Conservation (phyloP, 1,284 basidiomycete species). For the Papiliotrema fonsecae region DNA sequence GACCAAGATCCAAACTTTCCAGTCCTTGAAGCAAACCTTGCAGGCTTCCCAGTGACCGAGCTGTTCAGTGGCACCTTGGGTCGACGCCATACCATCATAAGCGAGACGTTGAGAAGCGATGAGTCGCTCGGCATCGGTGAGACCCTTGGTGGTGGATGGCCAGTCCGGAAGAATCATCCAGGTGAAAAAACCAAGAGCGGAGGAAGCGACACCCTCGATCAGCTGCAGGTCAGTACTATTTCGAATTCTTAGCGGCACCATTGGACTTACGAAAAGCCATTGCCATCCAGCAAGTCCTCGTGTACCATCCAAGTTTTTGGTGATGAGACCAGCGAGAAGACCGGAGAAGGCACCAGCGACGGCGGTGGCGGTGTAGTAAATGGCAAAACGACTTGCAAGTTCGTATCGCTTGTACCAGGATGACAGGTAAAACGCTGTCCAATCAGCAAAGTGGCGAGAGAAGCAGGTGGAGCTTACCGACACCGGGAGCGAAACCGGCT, state of each 20-base stretch:
- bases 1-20: slow-evolving; percentile 42
- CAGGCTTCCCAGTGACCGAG: slow-evolving; percentile 44
- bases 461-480: slow-evolving; percentile 5
- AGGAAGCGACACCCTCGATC: slow-evolving; percentile 42
- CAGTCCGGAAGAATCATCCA: slow-evolving; percentile 45
- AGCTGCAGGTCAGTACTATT: background rate
- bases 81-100: slow-evolving; percentile 45
- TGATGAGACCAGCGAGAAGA: slow-evolving; percentile 48
- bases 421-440: slow-evolving; percentile 15
- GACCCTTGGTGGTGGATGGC: slow-evolving; percentile 48
- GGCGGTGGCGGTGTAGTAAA: slow-evolving; percentile 48
- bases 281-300: slow-evolving; percentile 44
- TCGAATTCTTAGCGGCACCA: background rate
- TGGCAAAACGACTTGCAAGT: slow-evolving; percentile 34
- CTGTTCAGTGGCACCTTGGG: slow-evolving; percentile 27
- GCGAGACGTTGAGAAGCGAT: slow-evolving; percentile 49
- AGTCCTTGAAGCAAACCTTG: slow-evolving; percentile 41
- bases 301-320: slow-evolving; percentile 43
- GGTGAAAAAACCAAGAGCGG: slow-evolving; percentile 30
- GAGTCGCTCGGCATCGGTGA: slow-evolving; percentile 46
- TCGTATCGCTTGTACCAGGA: slow-evolving; percentile 41
- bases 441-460: background rate
- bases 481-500: slow-evolving; percentile 43
- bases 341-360: slow-evolving; percentile 48
- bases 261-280: slow-evolving; percentile 35